These are phyloP conservation scores for Schoenoplectus triqueter DNA, from an alignment of 202 grass and related monocot species.

Conservation along the genomic window DNA sequence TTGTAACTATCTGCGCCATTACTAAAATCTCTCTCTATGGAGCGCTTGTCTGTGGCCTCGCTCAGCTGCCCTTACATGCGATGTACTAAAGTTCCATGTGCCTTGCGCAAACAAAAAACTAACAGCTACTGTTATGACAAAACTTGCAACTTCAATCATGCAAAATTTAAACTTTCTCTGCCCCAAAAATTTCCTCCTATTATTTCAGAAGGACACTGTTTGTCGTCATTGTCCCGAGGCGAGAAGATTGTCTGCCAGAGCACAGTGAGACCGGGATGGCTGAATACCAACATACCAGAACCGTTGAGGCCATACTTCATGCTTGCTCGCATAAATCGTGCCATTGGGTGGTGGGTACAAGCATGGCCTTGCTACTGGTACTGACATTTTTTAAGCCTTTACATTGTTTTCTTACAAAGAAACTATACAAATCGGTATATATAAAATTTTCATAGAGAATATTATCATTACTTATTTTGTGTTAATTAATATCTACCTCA, in stretches of 20 bases:
- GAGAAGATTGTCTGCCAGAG: slow-evolving; percentile 1
- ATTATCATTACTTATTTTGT: neutral
- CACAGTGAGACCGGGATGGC: neutral
- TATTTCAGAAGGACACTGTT: neutral
- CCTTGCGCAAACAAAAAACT: neutral
- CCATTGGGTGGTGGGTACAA: slow-evolving; percentile 25
- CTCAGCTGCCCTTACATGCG: neutral
- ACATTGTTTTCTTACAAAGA: neutral
- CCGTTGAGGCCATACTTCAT: slow-evolving; percentile 14
- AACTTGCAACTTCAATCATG: slow-evolving; percentile 9
- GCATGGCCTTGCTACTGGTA: slow-evolving; percentile 31
- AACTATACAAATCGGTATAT: too few relatives aligned
- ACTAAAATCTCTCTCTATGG: neutral
- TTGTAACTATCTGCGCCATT: too few relatives aligned
- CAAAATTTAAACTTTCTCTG: neutral
- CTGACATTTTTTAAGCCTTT: neutral
- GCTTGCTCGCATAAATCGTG: slow-evolving; percentile 13
- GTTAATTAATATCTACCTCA: slow-evolving; percentile 1
- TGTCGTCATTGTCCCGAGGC: neutral
- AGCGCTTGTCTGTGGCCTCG: neutral
- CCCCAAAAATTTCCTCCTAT: neutral
- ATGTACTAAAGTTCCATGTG: neutral
- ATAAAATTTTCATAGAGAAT: too few relatives aligned
- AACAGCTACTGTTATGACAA: neutral
- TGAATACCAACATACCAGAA: neutral